A percentile compares a stretch with the other conserved stretches of the same genome.
Evolutionary conservation across 345 rosid genomes (phyloP).

Genomic region (Tarenaya hassleriana): DNA sequence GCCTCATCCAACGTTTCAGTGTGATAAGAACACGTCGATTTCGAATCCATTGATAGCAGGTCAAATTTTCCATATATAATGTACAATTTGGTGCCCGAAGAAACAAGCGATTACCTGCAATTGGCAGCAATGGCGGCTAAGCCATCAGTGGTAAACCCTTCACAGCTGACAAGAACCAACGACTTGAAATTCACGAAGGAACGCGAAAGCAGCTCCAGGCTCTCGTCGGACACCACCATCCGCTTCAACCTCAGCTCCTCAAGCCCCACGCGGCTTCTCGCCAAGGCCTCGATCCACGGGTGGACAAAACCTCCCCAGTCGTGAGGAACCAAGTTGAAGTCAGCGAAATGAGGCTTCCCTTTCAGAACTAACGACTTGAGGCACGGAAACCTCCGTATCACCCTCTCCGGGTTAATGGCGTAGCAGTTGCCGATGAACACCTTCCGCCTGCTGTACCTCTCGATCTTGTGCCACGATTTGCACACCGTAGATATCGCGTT

Average conservation of each 20-base stretch:
- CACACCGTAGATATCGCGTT: slow-evolving; percentile 79
- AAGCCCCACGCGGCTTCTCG: slow-evolving; percentile 43
- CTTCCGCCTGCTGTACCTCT: slow-evolving; percentile 50
- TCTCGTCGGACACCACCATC: slow-evolving; percentile 84
- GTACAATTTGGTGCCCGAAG: too few species aligned
- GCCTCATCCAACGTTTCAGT: too few species aligned
- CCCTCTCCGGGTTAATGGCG: slow-evolving; percentile 64
- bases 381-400: slow-evolving; percentile 65
- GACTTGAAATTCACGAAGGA: slow-evolving; percentile 74
- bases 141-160: slow-evolving; percentile 89
- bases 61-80: too few species aligned
- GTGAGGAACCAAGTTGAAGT: slow-evolving; percentile 84
- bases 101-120: slow-evolving; percentile 49
- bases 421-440: slow-evolving; percentile 92
- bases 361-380: slow-evolving; percentile 65
- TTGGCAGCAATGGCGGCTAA: slow-evolving; percentile 83
- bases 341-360: slow-evolving; percentile 99
- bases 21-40: too few species aligned
- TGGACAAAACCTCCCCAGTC: slow-evolving; percentile 80
- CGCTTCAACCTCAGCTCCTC: slow-evolving; percentile 96
- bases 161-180: slow-evolving; percentile 91
- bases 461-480: slow-evolving; percentile 85
- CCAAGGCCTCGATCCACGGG: slow-evolving; percentile 84
- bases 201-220: slow-evolving; percentile 68
- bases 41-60: too few species aligned